phyloP scores from a whole-genome alignment of 805 yeast genomes.

The Candida cerambycidarum region DNA sequence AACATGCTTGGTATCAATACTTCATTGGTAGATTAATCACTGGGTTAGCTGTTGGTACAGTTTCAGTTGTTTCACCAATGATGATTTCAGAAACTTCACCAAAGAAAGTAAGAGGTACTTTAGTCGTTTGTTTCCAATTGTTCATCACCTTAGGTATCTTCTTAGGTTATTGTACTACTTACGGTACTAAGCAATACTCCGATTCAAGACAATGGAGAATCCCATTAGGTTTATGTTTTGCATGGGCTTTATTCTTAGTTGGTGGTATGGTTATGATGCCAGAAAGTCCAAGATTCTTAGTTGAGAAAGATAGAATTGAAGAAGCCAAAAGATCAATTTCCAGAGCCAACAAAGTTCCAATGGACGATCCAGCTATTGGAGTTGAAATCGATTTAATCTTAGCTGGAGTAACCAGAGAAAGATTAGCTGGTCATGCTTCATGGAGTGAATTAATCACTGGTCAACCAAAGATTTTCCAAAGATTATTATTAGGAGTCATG shows the following conservation, averaged over 20 bases:
- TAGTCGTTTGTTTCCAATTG: conserved; percentile 68
- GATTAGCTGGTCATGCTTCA: conserved; percentile 60
- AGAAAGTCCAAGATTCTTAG: conserved; percentile 66
- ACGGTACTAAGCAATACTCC: conserved; percentile 54
- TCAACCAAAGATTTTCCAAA: conserved; percentile 56
- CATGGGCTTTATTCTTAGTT: conserved; percentile 51
- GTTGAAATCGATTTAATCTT: conserved; percentile 53
- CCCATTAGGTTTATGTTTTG: conserved; percentile 56
- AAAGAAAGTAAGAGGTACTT: conserved; percentile 66
- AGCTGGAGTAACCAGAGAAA: conserved; percentile 62
- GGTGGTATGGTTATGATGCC: conserved; percentile 59
- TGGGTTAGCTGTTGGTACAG: conserved; percentile 78
- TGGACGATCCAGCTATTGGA: conserved; percentile 53
- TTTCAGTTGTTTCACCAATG: conserved; percentile 66
- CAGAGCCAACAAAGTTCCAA: conserved; percentile 52
- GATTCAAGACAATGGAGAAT: conserved; percentile 66
- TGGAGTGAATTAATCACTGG: conserved; percentile 67
- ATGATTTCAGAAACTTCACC: conserved; percentile 72
- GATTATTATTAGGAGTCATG: conserved; percentile 57
- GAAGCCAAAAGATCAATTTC: conserved; percentile 57
- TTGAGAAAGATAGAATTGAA: conserved; percentile 47
- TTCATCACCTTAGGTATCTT: conserved; percentile 71
- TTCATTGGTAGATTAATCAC: conserved; percentile 63
- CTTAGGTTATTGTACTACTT: conserved; percentile 65
- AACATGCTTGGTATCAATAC: conserved; percentile 58